Base-by-base conservation (phyloP, 2,329 filamentous ascomycete species). In the Neocatenulostroma microsporum region DNA sequence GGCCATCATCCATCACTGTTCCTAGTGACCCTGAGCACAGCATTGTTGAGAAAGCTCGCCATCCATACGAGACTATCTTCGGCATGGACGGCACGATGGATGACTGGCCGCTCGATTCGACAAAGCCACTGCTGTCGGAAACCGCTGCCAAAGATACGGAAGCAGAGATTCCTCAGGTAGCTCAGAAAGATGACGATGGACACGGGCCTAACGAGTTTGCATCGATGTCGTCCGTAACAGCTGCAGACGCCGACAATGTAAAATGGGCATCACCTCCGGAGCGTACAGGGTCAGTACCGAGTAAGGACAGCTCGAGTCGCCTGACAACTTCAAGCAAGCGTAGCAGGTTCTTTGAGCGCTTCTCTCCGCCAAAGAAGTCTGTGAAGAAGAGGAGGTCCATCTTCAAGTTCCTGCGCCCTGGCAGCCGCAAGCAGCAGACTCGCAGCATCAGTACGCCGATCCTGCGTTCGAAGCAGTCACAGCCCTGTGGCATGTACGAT, bases 371-470 rank as follows among this genome's bases (percentile, higher is more conserved):
- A 12, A 52, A 45, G 30, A 51, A 44, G 27, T 19, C 43, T 5
- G 46, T 48, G 12, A 40, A 34, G 27, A 57, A 57, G 39, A 44
- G 51, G 4, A 47, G 51, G 5, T 55, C 54, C 1, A 46, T 57
- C 27, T 52, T 56, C 36, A 45, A 40, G 17, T 50, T 57, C 26
- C 36, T 55, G 11, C 46, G 49, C 14, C 48, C 50, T 19, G 47
- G 40, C 24, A 50, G 43, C 38, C 44, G 40, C 11, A 48, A 45
- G 11, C 39, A 45, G 13, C 43, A 51, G 25, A 25, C 37, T 25
- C 48, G 50, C 21, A 53, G 49, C 30, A 39, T 50, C 39, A 54
- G 52, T 21, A 46, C 47, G 12, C 49, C 51, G 14, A 34, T 50
- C 13, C 41, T 53, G 6, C 20, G 23, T n/a, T 19, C 36, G 5